These are phyloP conservation scores for Pyronema domesticum DNA, from an alignment of 495 filamentous ascomycete species.

Conservation along the genomic window DNA sequence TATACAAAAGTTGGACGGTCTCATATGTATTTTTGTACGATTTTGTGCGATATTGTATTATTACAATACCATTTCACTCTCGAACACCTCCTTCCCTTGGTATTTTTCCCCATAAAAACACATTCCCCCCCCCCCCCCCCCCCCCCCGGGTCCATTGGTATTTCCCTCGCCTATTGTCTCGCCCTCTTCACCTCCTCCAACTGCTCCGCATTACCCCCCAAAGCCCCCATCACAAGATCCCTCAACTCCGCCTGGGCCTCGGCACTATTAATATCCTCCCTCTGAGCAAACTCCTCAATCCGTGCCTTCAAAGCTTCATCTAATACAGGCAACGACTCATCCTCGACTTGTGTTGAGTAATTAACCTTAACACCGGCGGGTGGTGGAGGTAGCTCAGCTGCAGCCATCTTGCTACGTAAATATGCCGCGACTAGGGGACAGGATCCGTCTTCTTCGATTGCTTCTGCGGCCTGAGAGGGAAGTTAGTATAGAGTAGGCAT, in stretches of 20 bases:
- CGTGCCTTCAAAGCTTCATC: slow-evolving; percentile 56
- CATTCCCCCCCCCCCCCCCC: too few relatives aligned
- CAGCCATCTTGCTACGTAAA: slow-evolving; percentile 33
- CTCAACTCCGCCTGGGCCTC: slow-evolving; percentile 52
- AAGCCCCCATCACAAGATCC: slow-evolving; percentile 49
- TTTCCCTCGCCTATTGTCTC: too few relatives aligned
- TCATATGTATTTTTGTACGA: too few relatives aligned
- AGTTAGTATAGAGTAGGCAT: background rate
- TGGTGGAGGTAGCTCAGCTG: slow-evolving; percentile 31
- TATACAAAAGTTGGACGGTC: too few relatives aligned
- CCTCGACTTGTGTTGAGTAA: slow-evolving; percentile 41
- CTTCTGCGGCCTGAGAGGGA: slow-evolving; percentile 38
- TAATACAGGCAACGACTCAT: slow-evolving; percentile 35
- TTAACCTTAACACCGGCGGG: slow-evolving; percentile 52
- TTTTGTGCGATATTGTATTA: too few relatives aligned
- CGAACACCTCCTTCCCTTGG: too few relatives aligned
- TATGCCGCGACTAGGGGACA: slow-evolving; percentile 53
- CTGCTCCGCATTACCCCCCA: slow-evolving; percentile 26
- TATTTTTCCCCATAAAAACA: too few relatives aligned
- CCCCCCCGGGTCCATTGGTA: too few relatives aligned
- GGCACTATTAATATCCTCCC: slow-evolving; percentile 53
- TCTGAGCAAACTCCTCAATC: slow-evolving; percentile 59
- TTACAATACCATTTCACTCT: too few relatives aligned
- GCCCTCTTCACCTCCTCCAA: too few relatives aligned
- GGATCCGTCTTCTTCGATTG: slow-evolving; percentile 51